phyloP scores from a whole-genome alignment of 257 asterid genomes.

The Voacanga thouarsii region DNA sequence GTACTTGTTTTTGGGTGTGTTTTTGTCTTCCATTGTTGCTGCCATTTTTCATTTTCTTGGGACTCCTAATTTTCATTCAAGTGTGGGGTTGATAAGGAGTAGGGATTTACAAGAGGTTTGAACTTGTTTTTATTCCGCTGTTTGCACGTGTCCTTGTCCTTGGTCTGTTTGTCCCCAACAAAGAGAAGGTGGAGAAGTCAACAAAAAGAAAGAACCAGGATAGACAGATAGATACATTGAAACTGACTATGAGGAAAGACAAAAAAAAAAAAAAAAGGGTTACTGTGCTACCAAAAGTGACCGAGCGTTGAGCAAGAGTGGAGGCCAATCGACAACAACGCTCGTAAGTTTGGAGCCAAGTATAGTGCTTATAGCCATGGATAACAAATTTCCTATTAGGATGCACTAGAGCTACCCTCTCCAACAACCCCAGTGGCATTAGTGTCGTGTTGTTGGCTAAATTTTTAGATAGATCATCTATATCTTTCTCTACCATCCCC shows the following conservation, averaged over 20 bases:
- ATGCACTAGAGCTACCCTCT: slow-evolving; percentile 74
- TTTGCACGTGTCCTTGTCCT: too few species aligned
- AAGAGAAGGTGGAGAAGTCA: not conserved
- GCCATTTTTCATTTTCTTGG: too few species aligned
- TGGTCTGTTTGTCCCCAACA: too few species aligned
- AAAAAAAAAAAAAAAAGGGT: too few species aligned
- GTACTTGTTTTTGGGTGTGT: too few species aligned
- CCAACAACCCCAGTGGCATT: slow-evolving; percentile 79
- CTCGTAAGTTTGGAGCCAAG: slow-evolving; percentile 87
- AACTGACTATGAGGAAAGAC: not conserved
- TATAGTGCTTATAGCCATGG: slow-evolving; percentile 62
- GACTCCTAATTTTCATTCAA: too few species aligned
- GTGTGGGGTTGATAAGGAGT: too few species aligned
- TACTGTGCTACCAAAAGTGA: slow-evolving; percentile 82
- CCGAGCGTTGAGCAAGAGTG: slow-evolving; percentile 59
- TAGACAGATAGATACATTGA: not conserved
- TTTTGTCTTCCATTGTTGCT: too few species aligned
- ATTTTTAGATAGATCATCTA: slow-evolving; percentile 86
- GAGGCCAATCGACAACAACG: slow-evolving; percentile 93
- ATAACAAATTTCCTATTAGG: slow-evolving; percentile 67
- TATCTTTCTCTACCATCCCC: slow-evolving; percentile 57
- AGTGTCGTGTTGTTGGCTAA: slow-evolving; percentile 70
- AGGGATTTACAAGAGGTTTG: too few species aligned
- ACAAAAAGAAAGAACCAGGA: too few species aligned
- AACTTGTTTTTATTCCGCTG: too few species aligned